Evolutionary conservation across 2,329 filamentous ascomycete genomes (phyloP), one percentile per base, ranked within the genome.

Genomic region (Geosmithia putterillii): DNA sequence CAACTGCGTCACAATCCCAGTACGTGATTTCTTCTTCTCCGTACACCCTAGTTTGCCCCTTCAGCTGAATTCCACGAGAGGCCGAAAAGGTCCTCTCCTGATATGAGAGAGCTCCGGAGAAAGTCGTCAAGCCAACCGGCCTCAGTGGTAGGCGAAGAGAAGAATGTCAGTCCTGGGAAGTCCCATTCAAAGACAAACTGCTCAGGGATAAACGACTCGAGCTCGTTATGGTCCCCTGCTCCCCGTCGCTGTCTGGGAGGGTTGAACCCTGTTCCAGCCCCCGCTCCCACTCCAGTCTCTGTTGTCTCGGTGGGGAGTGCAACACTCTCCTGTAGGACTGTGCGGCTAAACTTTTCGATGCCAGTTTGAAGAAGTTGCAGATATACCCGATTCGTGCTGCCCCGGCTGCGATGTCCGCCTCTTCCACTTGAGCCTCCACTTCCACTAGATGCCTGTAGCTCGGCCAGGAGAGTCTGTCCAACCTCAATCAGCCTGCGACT

Each of bases 141-240:
- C 7, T 52, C 52, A 1, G 51, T 53, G 0, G 47, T 50, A 1
- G 51, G 51, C 4, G 51, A 56, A 1, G 54, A 58, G 42, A 55
- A 76, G 44, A 58, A 68, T 0, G 54, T 73, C 32, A 76, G 50
- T 0, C 70, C 71, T 0, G 72, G 71, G 47, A 76, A 76, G 46
- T 74, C 70, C 72, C 71, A 76, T 45, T 75, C 71, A n/a, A 73
- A 68, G 0, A 73, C 64, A 47, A 76, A 76, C 45, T 76, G 68
- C 47, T 69, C 67, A 0, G 71, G 72, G 1, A 71, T 63, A 54
- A 74, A 76, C 8, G 64, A 66, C 43, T 75, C 69, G 25, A 74
- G 61, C 40, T 73, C 71, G 66, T 17, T 45, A 35, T 41, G 39
- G 12, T 28, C 46, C 42, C 48, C 48, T 35, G 40, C 19, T 18